phyloP scores from a whole-genome alignment of 139 green algal species.

The Chlamydomonas incerta region DNA sequence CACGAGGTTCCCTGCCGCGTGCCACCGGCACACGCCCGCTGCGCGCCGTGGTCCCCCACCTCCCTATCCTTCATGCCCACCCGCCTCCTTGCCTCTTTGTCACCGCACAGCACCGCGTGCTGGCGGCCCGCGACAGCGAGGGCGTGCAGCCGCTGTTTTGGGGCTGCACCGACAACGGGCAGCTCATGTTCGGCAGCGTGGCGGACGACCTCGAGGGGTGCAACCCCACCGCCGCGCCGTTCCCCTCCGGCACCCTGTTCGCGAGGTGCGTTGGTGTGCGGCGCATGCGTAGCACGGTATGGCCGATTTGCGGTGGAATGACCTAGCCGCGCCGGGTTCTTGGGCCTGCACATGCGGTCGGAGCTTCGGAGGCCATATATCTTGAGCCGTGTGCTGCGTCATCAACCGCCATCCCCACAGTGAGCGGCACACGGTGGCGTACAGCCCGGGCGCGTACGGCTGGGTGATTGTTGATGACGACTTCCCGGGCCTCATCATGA shows the following conservation, averaged over 20 bases:
- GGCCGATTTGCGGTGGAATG: no score
- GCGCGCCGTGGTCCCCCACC: no score
- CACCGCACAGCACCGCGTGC: conserved; percentile 60
- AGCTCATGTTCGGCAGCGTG: conserved; percentile 73
- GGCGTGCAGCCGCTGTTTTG: conserved; percentile 72
- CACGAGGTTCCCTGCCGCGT: no score
- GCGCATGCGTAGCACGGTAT: background rate
- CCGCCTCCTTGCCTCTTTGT: background rate
- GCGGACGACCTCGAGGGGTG: conserved; percentile 67
- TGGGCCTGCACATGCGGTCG: no score
- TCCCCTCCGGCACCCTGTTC: conserved; percentile 63
- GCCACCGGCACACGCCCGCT: no score
- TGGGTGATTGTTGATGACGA: conserved; percentile 74
- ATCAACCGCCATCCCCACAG: conserved; percentile 12
- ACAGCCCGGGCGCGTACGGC: conserved; percentile 59
- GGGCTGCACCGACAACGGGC: conserved; percentile 68
- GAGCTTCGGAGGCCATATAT: no score
- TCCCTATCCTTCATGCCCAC: no score
- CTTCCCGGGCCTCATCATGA: conserved; percentile 64
- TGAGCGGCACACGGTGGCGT: conserved; percentile 57
- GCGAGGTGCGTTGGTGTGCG: conserved; percentile 31
- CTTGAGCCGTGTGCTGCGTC: no score
- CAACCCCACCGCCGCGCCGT: conserved; percentile 72
- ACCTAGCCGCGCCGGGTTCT: no score
- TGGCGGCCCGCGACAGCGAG: conserved; percentile 56